These are phyloP conservation scores for Xylaria hypoxylon DNA, from an alignment of 2,329 filamentous ascomycete genomes.

Conservation along the genomic window DNA sequence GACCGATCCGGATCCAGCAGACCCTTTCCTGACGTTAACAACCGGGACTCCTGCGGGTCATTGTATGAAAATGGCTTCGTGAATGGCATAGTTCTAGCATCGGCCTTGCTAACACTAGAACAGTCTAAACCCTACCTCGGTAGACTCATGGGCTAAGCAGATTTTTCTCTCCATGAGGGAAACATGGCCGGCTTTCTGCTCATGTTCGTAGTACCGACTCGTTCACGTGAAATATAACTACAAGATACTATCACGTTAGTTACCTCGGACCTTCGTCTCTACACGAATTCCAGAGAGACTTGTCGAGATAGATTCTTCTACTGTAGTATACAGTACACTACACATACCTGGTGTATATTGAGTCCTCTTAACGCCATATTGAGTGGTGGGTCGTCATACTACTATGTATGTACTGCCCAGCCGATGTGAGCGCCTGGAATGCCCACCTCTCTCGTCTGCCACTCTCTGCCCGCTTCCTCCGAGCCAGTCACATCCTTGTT, in stretches of 20 bases:
- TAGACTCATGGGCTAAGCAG: slow-evolving; percentile 22
- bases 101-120: not conserved
- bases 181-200: not conserved
- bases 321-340: slow-evolving; percentile 21
- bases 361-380: slow-evolving; percentile 32
- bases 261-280: not conserved
- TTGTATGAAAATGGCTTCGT: slow-evolving; percentile 10
- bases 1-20: slow-evolving; percentile 36
- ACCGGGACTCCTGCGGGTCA: slow-evolving; percentile 6
- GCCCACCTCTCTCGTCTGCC: slow-evolving; percentile 36
- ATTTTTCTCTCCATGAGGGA: slow-evolving; percentile 24
- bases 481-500: slow-evolving; percentile 45
- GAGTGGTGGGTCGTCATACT: slow-evolving; percentile 44
- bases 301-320: slow-evolving; percentile 17
- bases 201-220: slow-evolving; percentile 2
- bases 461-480: slow-evolving; percentile 43
- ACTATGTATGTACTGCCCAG: slow-evolving; percentile 38
- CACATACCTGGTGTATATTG: slow-evolving; percentile 22
- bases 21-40: slow-evolving; percentile 22
- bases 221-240: not conserved
- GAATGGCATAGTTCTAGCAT: slow-evolving; percentile 12
- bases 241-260: slow-evolving; percentile 15
- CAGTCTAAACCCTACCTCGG: slow-evolving; percentile 20
- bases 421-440: slow-evolving; percentile 39
- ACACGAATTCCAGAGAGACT: slow-evolving; percentile 14